Conservation (phyloP, 164 flowering plant species). For the Chimonanthus salicifolius region DNA sequence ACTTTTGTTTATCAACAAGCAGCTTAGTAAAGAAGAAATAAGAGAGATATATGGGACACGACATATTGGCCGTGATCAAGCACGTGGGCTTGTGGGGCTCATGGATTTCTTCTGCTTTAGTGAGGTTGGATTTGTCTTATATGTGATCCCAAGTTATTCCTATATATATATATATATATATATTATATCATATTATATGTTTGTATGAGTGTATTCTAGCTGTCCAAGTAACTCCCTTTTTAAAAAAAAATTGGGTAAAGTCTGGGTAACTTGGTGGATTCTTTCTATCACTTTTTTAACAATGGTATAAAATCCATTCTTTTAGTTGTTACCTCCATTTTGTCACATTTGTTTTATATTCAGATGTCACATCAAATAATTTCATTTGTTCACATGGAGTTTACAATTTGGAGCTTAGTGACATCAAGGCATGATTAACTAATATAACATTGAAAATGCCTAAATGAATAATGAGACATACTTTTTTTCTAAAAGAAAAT, state of each 20-base stretch:
- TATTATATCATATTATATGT: neutral
- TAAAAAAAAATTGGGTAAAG: no score
- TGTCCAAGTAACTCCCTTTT: no score
- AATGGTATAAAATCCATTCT: neutral
- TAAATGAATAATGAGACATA: no score
- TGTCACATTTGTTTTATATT: neutral
- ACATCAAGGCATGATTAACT: neutral
- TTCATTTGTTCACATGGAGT: neutral
- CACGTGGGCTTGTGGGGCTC: constrained; percentile 80
- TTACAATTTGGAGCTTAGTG: neutral
- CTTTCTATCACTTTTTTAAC: neutral
- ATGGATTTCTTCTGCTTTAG: constrained; percentile 99
- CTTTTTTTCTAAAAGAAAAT: no score
- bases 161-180: no score
- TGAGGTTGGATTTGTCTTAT: constrained; percentile 45
- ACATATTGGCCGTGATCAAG: constrained; percentile 93
- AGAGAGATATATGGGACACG: constrained; percentile 80
- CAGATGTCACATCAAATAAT: neutral
- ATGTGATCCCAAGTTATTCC: no score
- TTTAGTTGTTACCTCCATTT: neutral
- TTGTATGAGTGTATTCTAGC: neutral
- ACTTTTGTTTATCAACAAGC: constrained; percentile 10
- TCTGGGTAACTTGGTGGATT: no score
- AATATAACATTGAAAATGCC: no score
- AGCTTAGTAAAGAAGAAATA: constrained; percentile 75